Conservation (phyloP, 2,329 filamentous ascomycete species). For the Didymella keratinophila region DNA sequence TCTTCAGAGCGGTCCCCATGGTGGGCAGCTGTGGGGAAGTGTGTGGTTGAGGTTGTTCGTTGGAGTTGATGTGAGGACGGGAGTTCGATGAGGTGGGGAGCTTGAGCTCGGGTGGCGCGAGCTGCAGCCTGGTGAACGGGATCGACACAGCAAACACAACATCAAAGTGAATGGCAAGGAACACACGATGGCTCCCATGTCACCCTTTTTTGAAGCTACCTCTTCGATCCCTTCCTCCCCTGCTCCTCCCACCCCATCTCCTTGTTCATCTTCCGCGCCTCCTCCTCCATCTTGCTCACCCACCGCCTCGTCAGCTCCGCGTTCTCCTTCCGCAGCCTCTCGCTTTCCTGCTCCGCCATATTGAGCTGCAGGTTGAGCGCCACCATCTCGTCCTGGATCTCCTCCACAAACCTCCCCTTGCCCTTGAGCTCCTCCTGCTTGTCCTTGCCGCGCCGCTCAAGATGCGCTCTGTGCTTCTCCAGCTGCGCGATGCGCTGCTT, state of each 20-base stretch:
- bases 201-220: neutral
- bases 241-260: conserved; percentile 41
- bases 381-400: conserved; percentile 93
- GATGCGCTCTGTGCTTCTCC: conserved; percentile 66
- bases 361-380: conserved; percentile 87
- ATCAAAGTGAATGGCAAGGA: neutral
- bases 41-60: conserved; percentile 16
- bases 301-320: conserved; percentile 87
- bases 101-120: conserved; percentile 19
- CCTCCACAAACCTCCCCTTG: conserved; percentile 83
- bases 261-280: conserved; percentile 85
- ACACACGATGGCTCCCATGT: no score
- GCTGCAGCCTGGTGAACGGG: conserved; percentile 11
- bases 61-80: conserved; percentile 21
- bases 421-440: conserved; percentile 83
- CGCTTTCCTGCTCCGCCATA: conserved; percentile 78
- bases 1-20: conserved; percentile 49
- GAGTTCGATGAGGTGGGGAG: conserved; percentile 37
- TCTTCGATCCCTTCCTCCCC: conserved; percentile 3
- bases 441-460: conserved; percentile 76
- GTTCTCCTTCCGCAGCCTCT: conserved; percentile 81
- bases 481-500: conserved; percentile 67
- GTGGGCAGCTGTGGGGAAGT: conserved; percentile 15
- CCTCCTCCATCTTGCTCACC: conserved; percentile 86
- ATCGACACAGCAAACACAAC: neutral